Base-by-base conservation (phyloP, 768 basidiomycete species). In the Omphalotus guepiniiformis region DNA sequence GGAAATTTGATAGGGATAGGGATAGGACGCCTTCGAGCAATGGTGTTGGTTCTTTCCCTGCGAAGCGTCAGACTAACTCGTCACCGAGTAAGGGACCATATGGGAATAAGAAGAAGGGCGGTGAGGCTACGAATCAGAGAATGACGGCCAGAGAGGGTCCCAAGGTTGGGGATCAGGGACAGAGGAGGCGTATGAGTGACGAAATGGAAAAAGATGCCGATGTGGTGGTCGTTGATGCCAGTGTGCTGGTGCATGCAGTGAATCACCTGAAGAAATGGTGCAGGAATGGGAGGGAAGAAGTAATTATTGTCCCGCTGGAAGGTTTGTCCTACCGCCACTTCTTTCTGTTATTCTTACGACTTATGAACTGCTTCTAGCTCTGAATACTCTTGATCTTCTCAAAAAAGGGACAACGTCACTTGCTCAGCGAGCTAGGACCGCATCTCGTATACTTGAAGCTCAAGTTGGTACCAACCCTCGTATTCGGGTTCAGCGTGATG, bases 381-480 rank as follows among this genome's bases (percentile, higher is more conserved):
- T 96, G 22, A 94, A 93, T 58, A 94, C 93, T 0, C 76, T 96
- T 2, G 93, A 96, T 60, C 69, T 94, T 2, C 78, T 95, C 58
- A 96, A 96, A 77, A 96, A 95, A 61, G 93, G 93, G 1, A 82
- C 83, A 0, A 86, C 75, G 22, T 67, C 79, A 0, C 74, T 92
- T 9, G 90, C 93, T 0, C 80, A 88, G 59, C 82, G 84, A 22
- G 93, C 93, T 2, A 86, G 93, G 18, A 75, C 85, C 0, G 93
- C 93, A 11, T 92, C 93, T 9, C 84, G 93, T 19, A 83, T 92
- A 43, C 76, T 96, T 35, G 93, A 96, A 63, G 82, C 84, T 1
- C 85, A 90, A 63, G 88, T 93, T 30, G 90, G 90, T 26, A 75
- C 80, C 19, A 91, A 92, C 58, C 76, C 83, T 3, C 83, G 88